A percentile compares a stretch with the other conserved stretches of the same genome.
Evolutionary conservation across 2,329 filamentous ascomycete genomes (phyloP).

Genomic region (Amylocarpus encephaloides): DNA sequence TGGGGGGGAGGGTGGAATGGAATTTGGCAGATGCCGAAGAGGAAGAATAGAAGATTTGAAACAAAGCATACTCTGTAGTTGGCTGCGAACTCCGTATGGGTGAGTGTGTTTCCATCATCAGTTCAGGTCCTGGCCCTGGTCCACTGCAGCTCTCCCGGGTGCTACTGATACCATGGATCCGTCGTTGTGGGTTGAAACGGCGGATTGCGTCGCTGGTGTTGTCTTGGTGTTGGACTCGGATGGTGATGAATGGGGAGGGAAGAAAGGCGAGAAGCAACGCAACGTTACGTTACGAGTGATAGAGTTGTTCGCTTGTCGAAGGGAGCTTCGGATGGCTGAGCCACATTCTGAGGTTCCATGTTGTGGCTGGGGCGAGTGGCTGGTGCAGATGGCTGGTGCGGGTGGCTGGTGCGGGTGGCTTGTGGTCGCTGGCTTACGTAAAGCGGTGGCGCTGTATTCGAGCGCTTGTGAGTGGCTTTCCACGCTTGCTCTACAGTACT

Average conservation of each 20-base stretch:
- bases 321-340: not conserved
- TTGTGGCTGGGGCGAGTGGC: not conserved
- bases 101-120: not conserved
- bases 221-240: not conserved
- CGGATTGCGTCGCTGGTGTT: not conserved
- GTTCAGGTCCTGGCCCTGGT: no score
- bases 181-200: not conserved
- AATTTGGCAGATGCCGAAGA: slow-evolving; percentile 1
- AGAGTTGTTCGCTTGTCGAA: not conserved
- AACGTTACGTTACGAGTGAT: not conserved
- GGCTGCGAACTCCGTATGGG: no score
- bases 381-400: no score
- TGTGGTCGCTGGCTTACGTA: not conserved
- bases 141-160: no score
- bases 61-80: not conserved
- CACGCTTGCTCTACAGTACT: not conserved
- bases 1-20: not conserved
- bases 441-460: not conserved
- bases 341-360: not conserved
- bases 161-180: no score
- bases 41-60: not conserved
- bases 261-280: slow-evolving; percentile 5
- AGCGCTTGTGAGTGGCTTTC: not conserved
- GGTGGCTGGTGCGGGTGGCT: no score
- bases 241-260: not conserved